A percentile compares a stretch with the other conserved stretches of the same genome.
Evolutionary conservation across 148 eudicot genomes (phyloP).

Genomic region (Nyssa sinensis): DNA sequence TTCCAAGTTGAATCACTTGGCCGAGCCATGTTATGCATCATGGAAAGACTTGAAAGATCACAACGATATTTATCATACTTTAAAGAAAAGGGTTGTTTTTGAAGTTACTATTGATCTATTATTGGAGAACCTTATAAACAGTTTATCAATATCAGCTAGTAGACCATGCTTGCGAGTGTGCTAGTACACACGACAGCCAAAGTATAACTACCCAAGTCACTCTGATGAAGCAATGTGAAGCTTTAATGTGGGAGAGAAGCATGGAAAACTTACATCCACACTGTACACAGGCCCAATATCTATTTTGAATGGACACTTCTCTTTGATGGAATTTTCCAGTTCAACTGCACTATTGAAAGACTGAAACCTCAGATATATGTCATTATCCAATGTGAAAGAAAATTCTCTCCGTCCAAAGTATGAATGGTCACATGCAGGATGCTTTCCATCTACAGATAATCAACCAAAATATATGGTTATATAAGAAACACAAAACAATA

Average conservation of each 20-base stretch:
- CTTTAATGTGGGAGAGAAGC: neutral
- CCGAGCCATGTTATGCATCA: neutral
- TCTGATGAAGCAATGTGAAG: neutral
- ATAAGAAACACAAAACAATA: neutral
- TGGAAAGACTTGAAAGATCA: neutral
- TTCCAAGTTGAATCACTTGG: neutral
- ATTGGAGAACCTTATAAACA: no score
- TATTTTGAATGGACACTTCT: conserved; percentile 86
- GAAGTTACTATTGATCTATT: neutral
- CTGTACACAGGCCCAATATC: conserved; percentile 95
- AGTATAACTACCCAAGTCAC: neutral
- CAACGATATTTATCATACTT: neutral
- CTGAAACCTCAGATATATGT: conserved; percentile 74
- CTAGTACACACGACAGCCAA: neutral
- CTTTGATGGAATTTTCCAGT: conserved; percentile 76
- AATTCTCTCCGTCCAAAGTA: conserved; percentile 84
- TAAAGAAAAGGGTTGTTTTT: neutral
- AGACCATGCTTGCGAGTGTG: no score
- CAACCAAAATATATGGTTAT: neutral
- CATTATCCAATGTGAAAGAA: conserved; percentile 77
- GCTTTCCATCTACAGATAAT: conserved; percentile 76
- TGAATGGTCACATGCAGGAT: conserved; percentile 85
- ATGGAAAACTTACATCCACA: conserved; percentile 63
- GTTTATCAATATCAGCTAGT: no score
- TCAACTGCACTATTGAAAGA: conserved; percentile 73